Evolutionary conservation across 2,329 filamentous ascomycete species (phyloP).

Genomic region (Nigrograna mackinnonii): DNA sequence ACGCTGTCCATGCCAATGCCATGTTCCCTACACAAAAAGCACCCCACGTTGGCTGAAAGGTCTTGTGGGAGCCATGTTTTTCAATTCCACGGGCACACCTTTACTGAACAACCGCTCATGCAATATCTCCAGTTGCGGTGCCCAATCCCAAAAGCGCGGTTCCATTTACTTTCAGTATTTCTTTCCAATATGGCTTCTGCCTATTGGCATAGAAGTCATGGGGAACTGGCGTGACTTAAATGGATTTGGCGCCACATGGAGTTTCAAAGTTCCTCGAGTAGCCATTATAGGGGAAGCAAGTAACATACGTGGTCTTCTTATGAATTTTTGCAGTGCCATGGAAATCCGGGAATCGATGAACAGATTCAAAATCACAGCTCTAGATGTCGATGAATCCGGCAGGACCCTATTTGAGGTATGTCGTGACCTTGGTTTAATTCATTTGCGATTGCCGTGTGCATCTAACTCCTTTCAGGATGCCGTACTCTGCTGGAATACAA

Average conservation of each 20-base stretch:
- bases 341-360: too few relatives aligned
- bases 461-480: too few relatives aligned
- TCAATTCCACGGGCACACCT: conserved; percentile 2
- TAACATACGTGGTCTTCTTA: too few relatives aligned
- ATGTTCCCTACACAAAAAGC: conserved; percentile 2
- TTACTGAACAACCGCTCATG: conserved; percentile 3
- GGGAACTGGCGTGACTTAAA: background rate
- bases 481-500: too few relatives aligned
- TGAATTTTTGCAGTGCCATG: too few relatives aligned
- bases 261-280: background rate
- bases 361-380: background rate
- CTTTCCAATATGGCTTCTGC: conserved; percentile 4
- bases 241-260: background rate
- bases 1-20: conserved; percentile 5
- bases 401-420: too few relatives aligned
- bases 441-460: too few relatives aligned
- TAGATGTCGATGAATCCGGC: background rate
- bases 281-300: too few relatives aligned
- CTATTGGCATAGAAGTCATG: background rate
- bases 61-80: conserved; percentile 3
- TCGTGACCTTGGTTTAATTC: too few relatives aligned
- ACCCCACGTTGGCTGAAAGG: conserved; percentile 6
- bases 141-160: background rate
- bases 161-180: conserved; percentile 4
- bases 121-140: conserved; percentile 1